phyloP scores from a whole-genome alignment of 225 moss, liverwort and hornwort genomes.

The Pleurozium schreberi region DNA sequence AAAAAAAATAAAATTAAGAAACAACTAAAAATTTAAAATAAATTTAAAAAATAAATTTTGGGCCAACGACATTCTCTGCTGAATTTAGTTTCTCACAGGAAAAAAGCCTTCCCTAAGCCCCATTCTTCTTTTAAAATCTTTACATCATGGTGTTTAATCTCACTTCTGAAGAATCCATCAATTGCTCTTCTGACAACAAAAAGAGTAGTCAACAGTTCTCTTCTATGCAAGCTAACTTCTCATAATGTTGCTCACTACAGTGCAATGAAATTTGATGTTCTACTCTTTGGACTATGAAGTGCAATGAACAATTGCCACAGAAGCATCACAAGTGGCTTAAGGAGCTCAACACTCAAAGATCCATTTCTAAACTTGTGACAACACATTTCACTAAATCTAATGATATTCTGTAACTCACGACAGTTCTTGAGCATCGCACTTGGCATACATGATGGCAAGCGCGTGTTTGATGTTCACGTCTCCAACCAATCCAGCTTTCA shows the following conservation, averaged over 20 bases:
- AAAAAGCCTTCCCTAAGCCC: too few relatives aligned
- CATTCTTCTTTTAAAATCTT: too few relatives aligned
- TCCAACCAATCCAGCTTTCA: slow-evolving; percentile 14
- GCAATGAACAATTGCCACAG: neutral
- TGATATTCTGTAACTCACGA: neutral
- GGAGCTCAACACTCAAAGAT: neutral
- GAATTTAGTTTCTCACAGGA: too few relatives aligned
- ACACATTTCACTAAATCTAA: neutral
- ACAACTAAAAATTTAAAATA: too few relatives aligned
- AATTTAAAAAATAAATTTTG: too few relatives aligned
- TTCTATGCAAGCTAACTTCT: neutral
- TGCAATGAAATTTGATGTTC: neutral
- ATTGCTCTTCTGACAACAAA: neutral
- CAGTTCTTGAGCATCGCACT: slow-evolving; percentile 1
- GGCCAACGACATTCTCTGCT: too few relatives aligned
- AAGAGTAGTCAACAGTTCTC: neutral
- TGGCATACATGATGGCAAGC: slow-evolving; percentile 26
- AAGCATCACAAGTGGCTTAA: neutral
- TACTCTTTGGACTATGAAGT: neutral
- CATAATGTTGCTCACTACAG: neutral
- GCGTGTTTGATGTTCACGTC: slow-evolving; percentile 13
- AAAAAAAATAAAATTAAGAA: too few relatives aligned
- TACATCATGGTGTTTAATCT: neutral
- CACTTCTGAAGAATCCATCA: neutral
- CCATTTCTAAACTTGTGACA: neutral